phyloP scores from a whole-genome alignment of 148 eudicot species.

The Euryodendron excelsum region DNA sequence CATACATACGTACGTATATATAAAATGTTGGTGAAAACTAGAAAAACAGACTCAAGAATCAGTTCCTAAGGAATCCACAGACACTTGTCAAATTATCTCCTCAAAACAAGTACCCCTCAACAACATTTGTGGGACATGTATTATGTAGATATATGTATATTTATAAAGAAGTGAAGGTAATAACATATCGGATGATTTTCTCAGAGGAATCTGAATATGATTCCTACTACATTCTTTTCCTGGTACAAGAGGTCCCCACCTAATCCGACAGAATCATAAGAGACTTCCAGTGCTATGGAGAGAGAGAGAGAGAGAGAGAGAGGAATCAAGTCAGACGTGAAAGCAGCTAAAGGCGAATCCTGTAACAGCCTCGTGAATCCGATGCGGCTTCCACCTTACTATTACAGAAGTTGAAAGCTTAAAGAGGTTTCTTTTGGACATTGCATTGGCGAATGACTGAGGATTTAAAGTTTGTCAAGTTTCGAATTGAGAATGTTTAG shows the following conservation, averaged over 20 bases:
- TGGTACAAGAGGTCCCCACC: too few relatives aligned
- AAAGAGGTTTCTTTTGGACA: too few relatives aligned
- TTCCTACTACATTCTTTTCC: too few relatives aligned
- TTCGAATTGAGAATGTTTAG: too few relatives aligned
- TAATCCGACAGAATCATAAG: background rate
- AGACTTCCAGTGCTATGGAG: background rate
- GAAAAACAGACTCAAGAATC: background rate
- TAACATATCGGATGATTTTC: background rate
- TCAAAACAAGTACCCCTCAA: background rate
- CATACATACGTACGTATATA: too few relatives aligned
- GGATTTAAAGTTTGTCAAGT: too few relatives aligned
- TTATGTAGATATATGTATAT: background rate
- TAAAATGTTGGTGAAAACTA: background rate
- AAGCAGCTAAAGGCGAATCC: background rate
- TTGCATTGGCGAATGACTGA: too few relatives aligned
- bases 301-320: constrained; percentile 11
- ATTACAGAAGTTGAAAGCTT: too few relatives aligned
- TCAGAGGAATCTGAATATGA: too few relatives aligned
- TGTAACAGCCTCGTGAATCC: constrained; percentile 10
- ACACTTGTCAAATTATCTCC: background rate
- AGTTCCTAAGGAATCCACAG: constrained; percentile 12
- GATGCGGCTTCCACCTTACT: constrained; percentile 15
- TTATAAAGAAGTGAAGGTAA: background rate
- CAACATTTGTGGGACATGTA: background rate
- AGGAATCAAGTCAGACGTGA: too few relatives aligned